A percentile compares a stretch with the other conserved stretches of the same genome.
These are phyloP conservation scores for Fusarium burgessii DNA, from an alignment of 2,329 filamentous ascomycete genomes.

Conservation along the genomic window DNA sequence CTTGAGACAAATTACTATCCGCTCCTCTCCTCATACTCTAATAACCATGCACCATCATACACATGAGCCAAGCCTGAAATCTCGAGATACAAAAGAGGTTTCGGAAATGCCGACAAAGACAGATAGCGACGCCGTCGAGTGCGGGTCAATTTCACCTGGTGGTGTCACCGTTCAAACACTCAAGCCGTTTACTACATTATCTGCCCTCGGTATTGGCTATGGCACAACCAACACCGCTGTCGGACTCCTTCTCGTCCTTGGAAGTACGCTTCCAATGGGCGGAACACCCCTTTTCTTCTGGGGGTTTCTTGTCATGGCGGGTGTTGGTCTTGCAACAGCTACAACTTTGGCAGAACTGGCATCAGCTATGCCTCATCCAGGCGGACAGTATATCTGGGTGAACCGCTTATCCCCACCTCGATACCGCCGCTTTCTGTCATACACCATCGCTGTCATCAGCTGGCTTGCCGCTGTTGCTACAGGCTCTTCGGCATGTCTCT, in stretches of 20 bases:
- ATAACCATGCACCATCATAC: neutral
- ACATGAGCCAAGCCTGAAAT: neutral
- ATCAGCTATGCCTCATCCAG: constrained; percentile 11
- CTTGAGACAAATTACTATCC: neutral
- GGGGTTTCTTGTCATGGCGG: neutral
- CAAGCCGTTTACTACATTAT: constrained; percentile 9
- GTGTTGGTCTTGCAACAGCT: constrained; percentile 4
- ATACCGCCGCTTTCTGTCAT: neutral
- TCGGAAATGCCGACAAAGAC: neutral
- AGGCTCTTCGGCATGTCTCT: neutral
- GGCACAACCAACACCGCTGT: constrained; percentile 15
- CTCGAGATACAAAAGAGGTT: neutral
- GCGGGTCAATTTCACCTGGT: neutral
- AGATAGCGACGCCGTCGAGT: neutral
- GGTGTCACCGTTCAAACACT: neutral
- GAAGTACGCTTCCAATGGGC: constrained; percentile 10
- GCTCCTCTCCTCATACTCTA: neutral
- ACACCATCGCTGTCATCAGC: neutral
- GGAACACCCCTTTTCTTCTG: constrained; percentile 14
- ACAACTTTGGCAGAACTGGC: neutral
- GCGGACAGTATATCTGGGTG: constrained; percentile 11
- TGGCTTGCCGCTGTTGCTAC: constrained; percentile 12
- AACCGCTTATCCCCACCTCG: neutral
- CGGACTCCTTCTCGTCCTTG: constrained; percentile 4
- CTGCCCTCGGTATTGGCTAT: constrained; percentile 13